Evolutionary conservation across 805 yeast species (phyloP).

Genomic region (Yarrowia keelungensis): DNA sequence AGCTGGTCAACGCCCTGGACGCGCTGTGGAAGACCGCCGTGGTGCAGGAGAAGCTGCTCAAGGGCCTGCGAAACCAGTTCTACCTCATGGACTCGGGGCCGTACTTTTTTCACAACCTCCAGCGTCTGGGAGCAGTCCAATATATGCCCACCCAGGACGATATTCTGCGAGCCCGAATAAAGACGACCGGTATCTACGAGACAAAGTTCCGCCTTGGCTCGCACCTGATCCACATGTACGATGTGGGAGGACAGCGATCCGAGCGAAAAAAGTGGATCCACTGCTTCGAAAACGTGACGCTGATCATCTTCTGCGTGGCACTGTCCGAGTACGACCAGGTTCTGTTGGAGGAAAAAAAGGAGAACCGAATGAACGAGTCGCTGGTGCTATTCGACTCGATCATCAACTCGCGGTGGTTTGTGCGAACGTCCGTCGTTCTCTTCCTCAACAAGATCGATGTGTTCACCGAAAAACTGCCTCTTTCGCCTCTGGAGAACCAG

Average conservation of each 20-base stretch:
- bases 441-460: slow-evolving; percentile 91
- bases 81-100: slow-evolving; percentile 84
- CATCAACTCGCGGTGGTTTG: slow-evolving; percentile 91
- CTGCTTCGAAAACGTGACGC: slow-evolving; percentile 90
- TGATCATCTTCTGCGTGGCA: slow-evolving; percentile 90
- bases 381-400: slow-evolving; percentile 86
- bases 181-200: slow-evolving; percentile 91
- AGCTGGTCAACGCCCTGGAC: slow-evolving; percentile 58
- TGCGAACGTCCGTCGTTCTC: slow-evolving; percentile 81
- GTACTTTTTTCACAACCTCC: slow-evolving; percentile 69
- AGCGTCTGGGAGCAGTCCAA: slow-evolving; percentile 62
- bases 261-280: slow-evolving; percentile 98
- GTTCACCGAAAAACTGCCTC: slow-evolving; percentile 81
- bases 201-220: slow-evolving; percentile 78
- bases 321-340: slow-evolving; percentile 90
- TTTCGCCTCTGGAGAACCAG: slow-evolving; percentile 78
- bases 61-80: slow-evolving; percentile 66
- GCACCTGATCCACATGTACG: slow-evolving; percentile 68
- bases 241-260: slow-evolving; percentile 95
- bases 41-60: slow-evolving; percentile 60
- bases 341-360: slow-evolving; percentile 72
- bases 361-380: slow-evolving; percentile 79
- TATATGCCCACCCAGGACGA: slow-evolving; percentile 80
- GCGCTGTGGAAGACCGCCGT: slow-evolving; percentile 64
- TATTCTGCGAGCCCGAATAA: slow-evolving; percentile 84